Conservation (phyloP, 1,284 basidiomycete genomes). For the Ceratobasidium sp. region DNA sequence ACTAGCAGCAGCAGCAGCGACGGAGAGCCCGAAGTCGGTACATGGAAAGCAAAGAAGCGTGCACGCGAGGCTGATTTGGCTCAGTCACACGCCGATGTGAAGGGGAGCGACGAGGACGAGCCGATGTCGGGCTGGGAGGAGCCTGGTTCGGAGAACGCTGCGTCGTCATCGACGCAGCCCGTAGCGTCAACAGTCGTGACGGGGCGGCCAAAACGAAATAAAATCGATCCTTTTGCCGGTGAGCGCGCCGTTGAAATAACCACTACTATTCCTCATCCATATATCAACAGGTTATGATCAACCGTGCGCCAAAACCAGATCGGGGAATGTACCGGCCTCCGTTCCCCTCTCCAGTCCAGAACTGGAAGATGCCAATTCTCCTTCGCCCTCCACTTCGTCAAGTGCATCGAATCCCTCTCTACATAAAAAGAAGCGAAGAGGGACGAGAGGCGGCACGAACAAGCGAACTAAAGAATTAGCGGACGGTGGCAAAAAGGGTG, state of each 20-base stretch:
- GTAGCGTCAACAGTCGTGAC: constrained; percentile 26
- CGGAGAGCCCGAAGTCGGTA: constrained; percentile 55
- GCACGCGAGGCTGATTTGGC: constrained; percentile 53
- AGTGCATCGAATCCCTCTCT: background rate
- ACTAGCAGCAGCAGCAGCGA: constrained; percentile 65
- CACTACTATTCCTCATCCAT: too few relatives aligned
- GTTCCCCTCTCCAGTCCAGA: background rate
- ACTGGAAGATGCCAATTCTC: background rate
- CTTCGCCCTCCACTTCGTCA: background rate
- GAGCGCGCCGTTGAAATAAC: too few relatives aligned
- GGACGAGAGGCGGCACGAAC: background rate
- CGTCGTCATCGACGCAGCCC: constrained; percentile 44
- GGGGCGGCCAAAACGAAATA: constrained; percentile 46
- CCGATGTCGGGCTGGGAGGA: constrained; percentile 48
- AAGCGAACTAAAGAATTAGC: background rate
- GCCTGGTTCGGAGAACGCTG: constrained; percentile 43
- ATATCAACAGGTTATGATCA: background rate
- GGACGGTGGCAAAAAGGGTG: background rate
- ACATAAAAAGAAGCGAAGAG: constrained; percentile 3
- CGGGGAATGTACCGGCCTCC: background rate
- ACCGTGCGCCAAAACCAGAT: background rate
- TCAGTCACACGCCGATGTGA: constrained; percentile 50
- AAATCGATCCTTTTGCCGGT: constrained; percentile 71
- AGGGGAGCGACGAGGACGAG: constrained; percentile 48
- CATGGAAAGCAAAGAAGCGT: constrained; percentile 55